phyloP scores from a whole-genome alignment of 164 flowering plant genomes.

The Warburgia ugandensis region DNA sequence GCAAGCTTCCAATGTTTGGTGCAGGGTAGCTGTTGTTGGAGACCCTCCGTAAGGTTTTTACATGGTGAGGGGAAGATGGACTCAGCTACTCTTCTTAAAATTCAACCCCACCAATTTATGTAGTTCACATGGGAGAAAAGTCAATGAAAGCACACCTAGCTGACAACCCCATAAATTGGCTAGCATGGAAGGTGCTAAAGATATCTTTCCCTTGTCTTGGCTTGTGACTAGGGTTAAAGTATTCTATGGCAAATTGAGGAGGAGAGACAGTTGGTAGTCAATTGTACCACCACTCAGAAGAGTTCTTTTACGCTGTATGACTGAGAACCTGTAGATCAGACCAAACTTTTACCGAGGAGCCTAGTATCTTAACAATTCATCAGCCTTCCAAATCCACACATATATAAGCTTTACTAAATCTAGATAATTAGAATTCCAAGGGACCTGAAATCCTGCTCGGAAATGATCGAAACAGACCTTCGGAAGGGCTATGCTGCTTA shows the following conservation, averaged over 20 bases:
- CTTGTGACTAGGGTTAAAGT: not conserved
- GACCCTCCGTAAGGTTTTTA: not conserved
- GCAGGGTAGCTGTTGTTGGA: not conserved
- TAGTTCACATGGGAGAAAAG: constrained; percentile 9
- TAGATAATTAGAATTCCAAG: no score
- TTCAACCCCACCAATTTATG: constrained; percentile 13
- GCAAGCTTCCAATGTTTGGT: not conserved
- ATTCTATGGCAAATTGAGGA: not conserved
- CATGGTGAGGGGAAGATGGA: not conserved
- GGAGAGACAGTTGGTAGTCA: not conserved
- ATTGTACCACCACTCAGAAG: not conserved
- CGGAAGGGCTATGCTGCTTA: no score
- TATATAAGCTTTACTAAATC: no score
- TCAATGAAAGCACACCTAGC: not conserved
- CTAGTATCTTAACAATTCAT: no score
- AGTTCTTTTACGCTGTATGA: not conserved
- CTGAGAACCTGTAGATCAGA: not conserved
- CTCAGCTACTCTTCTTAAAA: constrained; percentile 13
- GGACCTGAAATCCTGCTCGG: no score
- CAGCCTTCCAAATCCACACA: no score
- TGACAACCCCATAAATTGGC: not conserved
- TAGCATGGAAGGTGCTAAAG: not conserved
- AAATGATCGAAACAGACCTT: no score
- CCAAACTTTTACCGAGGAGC: not conserved
- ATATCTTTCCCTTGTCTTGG: not conserved